phyloP scores from a whole-genome alignment of 345 rosid species.

The Viola odorata region DNA sequence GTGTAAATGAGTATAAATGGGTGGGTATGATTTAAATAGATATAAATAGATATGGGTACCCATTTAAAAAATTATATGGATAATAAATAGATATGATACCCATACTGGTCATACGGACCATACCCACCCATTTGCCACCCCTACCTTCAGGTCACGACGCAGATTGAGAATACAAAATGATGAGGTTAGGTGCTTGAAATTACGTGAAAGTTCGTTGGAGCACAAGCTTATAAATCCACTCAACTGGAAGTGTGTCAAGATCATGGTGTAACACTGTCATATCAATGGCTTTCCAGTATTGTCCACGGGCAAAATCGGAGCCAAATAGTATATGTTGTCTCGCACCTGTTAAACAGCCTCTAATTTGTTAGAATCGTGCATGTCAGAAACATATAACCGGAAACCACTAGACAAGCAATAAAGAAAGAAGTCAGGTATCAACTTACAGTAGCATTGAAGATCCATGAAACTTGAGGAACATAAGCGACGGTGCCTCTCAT shows the following conservation, averaged over 20 bases:
- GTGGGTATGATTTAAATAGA: too few relatives aligned
- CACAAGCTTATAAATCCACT: background rate
- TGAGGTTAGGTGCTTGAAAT: slow-evolving; percentile 4
- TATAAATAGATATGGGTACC: too few relatives aligned
- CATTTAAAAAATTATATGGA: too few relatives aligned
- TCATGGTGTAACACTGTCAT: slow-evolving; percentile 83
- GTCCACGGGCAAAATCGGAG: slow-evolving; percentile 56
- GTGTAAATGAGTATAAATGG: too few relatives aligned
- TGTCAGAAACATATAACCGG: background rate
- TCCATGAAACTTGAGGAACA: slow-evolving; percentile 99
- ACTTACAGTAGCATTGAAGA: slow-evolving; percentile 95
- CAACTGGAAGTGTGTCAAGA: slow-evolving; percentile 75
- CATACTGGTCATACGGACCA: too few relatives aligned
- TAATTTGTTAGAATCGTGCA: background rate
- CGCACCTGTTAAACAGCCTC: slow-evolving; percentile 51
- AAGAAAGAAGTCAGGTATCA: background rate
- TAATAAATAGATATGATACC: too few relatives aligned
- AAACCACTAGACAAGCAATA: background rate
- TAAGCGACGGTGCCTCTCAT: slow-evolving; percentile 85
- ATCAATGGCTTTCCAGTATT: slow-evolving; percentile 74
- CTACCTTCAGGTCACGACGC: slow-evolving; percentile 75
- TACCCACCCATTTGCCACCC: too few relatives aligned
- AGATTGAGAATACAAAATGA: slow-evolving; percentile 26
- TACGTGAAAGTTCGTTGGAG: background rate
- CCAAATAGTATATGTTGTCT: slow-evolving; percentile 90